Conservation (phyloP, 257 asterid species). For the Galeopsis tetrahit region DNA sequence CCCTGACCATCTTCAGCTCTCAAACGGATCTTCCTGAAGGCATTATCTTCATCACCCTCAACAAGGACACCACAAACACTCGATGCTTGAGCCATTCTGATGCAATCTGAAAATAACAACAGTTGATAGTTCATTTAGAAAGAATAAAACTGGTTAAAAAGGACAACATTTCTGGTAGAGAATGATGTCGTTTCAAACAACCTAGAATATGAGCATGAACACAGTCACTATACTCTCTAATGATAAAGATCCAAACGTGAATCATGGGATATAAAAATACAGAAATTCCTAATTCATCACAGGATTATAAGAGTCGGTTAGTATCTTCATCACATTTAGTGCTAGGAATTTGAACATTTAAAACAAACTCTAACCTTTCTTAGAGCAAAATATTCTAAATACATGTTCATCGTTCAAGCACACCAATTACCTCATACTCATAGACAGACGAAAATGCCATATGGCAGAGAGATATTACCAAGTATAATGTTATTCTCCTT, state of each 20-base stretch:
- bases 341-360: too few species aligned
- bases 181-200: too few species aligned
- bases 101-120: constrained; percentile 58
- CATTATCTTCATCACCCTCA: constrained; percentile 78
- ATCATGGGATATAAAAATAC: too few species aligned
- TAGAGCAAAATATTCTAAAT: too few species aligned
- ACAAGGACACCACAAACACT: constrained; percentile 77
- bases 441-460: neutral
- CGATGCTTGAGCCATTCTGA: constrained; percentile 92
- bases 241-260: too few species aligned
- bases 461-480: neutral
- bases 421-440: too few species aligned
- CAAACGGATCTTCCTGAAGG: constrained; percentile 83
- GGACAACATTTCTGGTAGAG: too few species aligned
- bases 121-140: too few species aligned
- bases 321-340: neutral
- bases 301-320: neutral
- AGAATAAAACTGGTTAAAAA: too few species aligned
- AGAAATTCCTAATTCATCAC: neutral
- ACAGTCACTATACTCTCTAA: too few species aligned
- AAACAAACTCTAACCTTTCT: too few species aligned
- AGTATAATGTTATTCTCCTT: neutral
- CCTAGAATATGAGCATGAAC: too few species aligned
- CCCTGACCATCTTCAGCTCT: constrained; percentile 90
- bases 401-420: neutral